These are phyloP conservation scores for Clavispora vitiphila DNA, from an alignment of 805 yeast species.

Conservation along the genomic window DNA sequence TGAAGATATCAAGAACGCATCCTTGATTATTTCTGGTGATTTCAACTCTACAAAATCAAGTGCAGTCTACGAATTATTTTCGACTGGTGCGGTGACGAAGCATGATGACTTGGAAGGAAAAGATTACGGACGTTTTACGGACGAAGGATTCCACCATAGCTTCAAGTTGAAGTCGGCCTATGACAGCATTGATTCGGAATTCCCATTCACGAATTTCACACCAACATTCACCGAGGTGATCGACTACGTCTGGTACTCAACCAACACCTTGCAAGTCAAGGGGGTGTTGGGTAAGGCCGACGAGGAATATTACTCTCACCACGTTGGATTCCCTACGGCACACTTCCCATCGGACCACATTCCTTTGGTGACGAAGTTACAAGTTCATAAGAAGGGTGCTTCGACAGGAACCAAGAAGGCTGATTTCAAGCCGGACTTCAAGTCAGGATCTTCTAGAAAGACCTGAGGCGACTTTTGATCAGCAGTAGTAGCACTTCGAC, in stretches of 20 bases:
- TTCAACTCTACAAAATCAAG: conserved; percentile 83
- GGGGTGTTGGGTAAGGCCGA: conserved; percentile 87
- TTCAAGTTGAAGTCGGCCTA: conserved; percentile 84
- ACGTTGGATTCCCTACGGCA: conserved; percentile 90
- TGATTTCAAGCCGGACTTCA: conserved; percentile 43
- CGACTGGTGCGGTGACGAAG: conserved; percentile 71
- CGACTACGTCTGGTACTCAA: conserved; percentile 94
- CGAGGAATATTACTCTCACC: conserved; percentile 64
- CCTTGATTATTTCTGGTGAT: conserved; percentile 91
- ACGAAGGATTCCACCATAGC: conserved; percentile 78
- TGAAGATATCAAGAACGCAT: conserved; percentile 55
- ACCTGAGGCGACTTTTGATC: conserved; percentile 19
- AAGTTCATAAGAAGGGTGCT: conserved; percentile 47
- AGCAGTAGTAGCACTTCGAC: neutral
- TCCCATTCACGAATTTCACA: conserved; percentile 91
- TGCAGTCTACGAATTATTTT: conserved; percentile 88
- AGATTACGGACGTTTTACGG: conserved; percentile 87
- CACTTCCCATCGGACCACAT: conserved; percentile 94
- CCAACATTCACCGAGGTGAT: conserved; percentile 91
- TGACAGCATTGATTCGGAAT: conserved; percentile 67
- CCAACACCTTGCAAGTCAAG: conserved; percentile 71
- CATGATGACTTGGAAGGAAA: conserved; percentile 82
- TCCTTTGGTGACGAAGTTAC: conserved; percentile 77
- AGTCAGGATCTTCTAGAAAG: conserved; percentile 37
- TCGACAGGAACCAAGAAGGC: conserved; percentile 24